phyloP scores from a whole-genome alignment of 495 filamentous ascomycete species.

The Usnea hakonensis region DNA sequence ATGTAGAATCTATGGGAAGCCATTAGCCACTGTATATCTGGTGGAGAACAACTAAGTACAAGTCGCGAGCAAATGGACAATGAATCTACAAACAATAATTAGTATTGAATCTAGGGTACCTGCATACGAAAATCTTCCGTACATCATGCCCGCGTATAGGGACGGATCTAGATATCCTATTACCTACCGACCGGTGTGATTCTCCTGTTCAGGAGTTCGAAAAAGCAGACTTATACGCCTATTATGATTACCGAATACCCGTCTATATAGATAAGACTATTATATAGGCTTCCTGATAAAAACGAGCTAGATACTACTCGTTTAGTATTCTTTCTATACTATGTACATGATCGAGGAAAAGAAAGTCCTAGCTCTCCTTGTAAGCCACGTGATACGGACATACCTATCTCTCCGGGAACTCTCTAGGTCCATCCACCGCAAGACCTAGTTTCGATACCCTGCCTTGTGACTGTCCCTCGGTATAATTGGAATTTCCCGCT shows the following conservation, averaged over 20 bases:
- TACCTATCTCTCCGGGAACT: conserved; percentile 4
- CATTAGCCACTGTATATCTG: too few relatives aligned
- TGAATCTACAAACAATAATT: too few relatives aligned
- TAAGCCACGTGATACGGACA: conserved; percentile 1
- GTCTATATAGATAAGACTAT: background rate
- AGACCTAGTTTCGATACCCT: background rate
- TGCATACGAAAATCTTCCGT: too few relatives aligned
- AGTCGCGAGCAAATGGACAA: too few relatives aligned
- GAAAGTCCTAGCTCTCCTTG: conserved; percentile 2
- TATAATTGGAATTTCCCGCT: background rate
- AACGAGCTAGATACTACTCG: background rate
- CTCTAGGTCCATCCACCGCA: background rate
- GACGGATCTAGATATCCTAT: too few relatives aligned
- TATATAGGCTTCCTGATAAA: conserved; percentile 8
- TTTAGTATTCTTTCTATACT: conserved; percentile 6
- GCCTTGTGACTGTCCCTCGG: background rate
- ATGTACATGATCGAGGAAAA: conserved; percentile 7
- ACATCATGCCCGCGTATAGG: too few relatives aligned
- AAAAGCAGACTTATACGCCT: background rate
- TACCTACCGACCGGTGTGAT: too few relatives aligned
- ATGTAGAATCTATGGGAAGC: too few relatives aligned
- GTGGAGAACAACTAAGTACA: too few relatives aligned
- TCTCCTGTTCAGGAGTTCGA: too few relatives aligned
- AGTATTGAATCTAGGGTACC: too few relatives aligned
- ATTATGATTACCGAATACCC: background rate